A percentile compares a stretch with the other conserved stretches of the same genome.
phyloP scores from a whole-genome alignment of 2,329 filamentous ascomycete genomes.

The Clonostachys byssicola region DNA sequence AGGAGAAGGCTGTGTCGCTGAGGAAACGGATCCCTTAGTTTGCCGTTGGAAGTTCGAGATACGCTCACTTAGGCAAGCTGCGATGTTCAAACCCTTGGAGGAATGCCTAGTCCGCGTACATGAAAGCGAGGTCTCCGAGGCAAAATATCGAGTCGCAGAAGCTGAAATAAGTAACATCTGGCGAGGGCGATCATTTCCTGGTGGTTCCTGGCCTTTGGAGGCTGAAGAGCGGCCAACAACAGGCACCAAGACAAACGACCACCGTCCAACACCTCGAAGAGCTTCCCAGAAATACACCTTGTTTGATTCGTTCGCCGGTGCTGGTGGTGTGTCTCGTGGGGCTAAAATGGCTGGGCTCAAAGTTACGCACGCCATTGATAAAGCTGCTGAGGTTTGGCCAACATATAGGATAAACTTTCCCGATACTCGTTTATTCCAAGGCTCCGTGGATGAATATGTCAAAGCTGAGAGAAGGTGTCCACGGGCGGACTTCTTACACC shows the following conservation, averaged over 20 bases:
- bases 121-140: constrained; percentile 18
- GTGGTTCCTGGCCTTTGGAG: constrained; percentile 21
- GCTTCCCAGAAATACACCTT: constrained; percentile 54
- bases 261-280: neutral
- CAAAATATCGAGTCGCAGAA: constrained; percentile 19
- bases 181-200: constrained; percentile 17
- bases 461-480: constrained; percentile 14
- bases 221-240: constrained; percentile 4
- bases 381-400: constrained; percentile 46
- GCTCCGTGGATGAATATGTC: constrained; percentile 46
- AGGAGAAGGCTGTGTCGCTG: constrained; percentile 8
- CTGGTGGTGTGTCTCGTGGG: constrained; percentile 66
- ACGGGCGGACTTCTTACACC: constrained; percentile 64
- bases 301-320: constrained; percentile 70
- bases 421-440: constrained; percentile 38
- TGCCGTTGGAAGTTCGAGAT: constrained; percentile 44
- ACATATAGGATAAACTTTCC: constrained; percentile 59
- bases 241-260: constrained; percentile 12
- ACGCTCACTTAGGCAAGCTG: constrained; percentile 12
- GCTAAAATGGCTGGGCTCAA: constrained; percentile 53
- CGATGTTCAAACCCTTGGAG: constrained; percentile 19
- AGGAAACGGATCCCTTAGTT: constrained; percentile 32
- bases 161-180: constrained; percentile 24
- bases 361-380: constrained; percentile 61
- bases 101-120: constrained; percentile 21